phyloP scores from a whole-genome alignment of 345 rosid genomes.

The Pseudoturritis turrita region DNA sequence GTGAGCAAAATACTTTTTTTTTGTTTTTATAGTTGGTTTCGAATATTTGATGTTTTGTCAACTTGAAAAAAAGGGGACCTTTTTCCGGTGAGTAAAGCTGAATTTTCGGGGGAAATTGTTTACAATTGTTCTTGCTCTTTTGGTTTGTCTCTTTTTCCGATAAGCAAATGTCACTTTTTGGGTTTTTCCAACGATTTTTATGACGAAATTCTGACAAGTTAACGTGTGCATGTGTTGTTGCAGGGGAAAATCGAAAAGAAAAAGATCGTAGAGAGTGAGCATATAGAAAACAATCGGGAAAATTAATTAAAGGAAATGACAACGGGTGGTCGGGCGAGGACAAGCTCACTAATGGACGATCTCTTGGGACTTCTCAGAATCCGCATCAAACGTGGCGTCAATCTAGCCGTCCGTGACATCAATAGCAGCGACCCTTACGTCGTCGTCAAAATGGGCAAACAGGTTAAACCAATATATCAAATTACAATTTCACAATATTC shows the following conservation, averaged over 20 bases:
- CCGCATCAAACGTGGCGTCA: slow-evolving; percentile 72
- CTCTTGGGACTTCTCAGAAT: slow-evolving; percentile 76
- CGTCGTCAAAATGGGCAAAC: slow-evolving; percentile 76
- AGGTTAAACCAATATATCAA: slow-evolving; percentile 38
- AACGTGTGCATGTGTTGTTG: not conserved
- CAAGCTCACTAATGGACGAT: slow-evolving; percentile 51
- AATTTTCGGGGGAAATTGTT: not conserved
- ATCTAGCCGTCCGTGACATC: slow-evolving; percentile 93
- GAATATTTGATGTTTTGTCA: not conserved
- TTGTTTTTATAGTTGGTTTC: not conserved
- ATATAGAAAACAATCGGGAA: not conserved
- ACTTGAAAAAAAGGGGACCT: not conserved
- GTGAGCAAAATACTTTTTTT: not conserved
- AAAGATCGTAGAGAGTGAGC: not conserved
- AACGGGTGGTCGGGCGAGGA: slow-evolving; percentile 13
- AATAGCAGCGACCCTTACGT: slow-evolving; percentile 91
- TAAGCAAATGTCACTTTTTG: not conserved
- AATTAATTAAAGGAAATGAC: not conserved
- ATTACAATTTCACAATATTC: not conserved
- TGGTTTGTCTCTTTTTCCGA: not conserved
- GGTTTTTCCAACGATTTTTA: not conserved
- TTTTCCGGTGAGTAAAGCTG: not conserved
- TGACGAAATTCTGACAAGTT: not conserved
- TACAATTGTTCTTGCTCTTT: not conserved
- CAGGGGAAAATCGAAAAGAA: not conserved